A percentile compares a stretch with the other conserved stretches of the same genome.
phyloP scores from a whole-genome alignment of 2,329 filamentous ascomycete species.

The Orbilia ellipsospora region DNA sequence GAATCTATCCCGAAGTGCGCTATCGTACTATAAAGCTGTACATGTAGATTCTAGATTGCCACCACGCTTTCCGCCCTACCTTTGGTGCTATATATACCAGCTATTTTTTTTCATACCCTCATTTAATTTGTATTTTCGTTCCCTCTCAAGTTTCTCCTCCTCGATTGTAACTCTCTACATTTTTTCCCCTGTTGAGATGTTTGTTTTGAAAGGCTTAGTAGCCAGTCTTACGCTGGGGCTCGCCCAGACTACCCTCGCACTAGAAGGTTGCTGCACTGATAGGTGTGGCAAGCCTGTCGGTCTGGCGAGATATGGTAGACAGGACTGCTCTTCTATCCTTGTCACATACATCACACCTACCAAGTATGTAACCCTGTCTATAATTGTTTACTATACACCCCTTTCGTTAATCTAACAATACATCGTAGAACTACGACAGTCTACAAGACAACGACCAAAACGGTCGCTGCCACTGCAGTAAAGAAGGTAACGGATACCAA shows the following conservation, averaged over 20 bases:
- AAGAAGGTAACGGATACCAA: constrained; percentile 16
- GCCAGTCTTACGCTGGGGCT: constrained; percentile 24
- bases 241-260: constrained; percentile 26
- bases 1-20: constrained; percentile 25
- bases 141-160: too few relatives aligned
- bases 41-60: constrained; percentile 2
- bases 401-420: neutral
- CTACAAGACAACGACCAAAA: constrained; percentile 15
- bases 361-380: constrained; percentile 11
- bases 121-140: neutral
- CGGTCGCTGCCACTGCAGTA: neutral
- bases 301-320: constrained; percentile 25
- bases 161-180: neutral
- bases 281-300: constrained; percentile 37
- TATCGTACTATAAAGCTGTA: neutral
- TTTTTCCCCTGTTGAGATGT: constrained; percentile 10
- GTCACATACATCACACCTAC: constrained; percentile 36
- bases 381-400: too few relatives aligned
- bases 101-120: neutral
- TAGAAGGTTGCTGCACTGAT: constrained; percentile 28
- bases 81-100: neutral
- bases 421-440: neutral
- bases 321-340: constrained; percentile 39
- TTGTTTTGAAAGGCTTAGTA: constrained; percentile 38
- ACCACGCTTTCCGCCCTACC: constrained; percentile 18